phyloP scores from a whole-genome alignment of 768 basidiomycete genomes.

The Hygrocybe coccinea region DNA sequence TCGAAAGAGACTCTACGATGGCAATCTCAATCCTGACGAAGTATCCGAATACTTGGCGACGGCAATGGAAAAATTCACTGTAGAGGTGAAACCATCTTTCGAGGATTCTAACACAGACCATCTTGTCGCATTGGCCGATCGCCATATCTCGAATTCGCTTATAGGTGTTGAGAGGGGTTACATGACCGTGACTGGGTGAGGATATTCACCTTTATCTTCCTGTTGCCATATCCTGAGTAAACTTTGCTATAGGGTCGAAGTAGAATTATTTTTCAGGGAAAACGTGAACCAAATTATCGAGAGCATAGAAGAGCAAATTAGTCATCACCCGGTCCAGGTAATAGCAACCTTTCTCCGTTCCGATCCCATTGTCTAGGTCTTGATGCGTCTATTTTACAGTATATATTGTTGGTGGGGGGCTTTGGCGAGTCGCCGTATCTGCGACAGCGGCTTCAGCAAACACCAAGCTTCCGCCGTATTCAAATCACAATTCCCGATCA shows the following conservation, averaged over 20 bases:
- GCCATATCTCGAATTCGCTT: background rate
- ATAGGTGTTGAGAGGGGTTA: slow-evolving; percentile 1
- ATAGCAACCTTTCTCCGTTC: background rate
- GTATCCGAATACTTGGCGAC: too few relatives aligned
- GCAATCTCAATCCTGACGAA: too few relatives aligned
- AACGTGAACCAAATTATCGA: slow-evolving; percentile 3
- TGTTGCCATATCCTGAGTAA: background rate
- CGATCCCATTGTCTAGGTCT: background rate
- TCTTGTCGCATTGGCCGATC: background rate
- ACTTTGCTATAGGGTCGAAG: background rate
- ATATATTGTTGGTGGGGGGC: too few relatives aligned
- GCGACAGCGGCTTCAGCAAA: background rate
- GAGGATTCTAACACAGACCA: background rate
- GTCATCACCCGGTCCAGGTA: background rate
- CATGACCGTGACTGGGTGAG: slow-evolving; percentile 4
- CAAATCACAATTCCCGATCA: slow-evolving; percentile 3
- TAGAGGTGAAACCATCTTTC: too few relatives aligned
- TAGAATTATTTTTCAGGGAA: background rate
- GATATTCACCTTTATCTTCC: background rate
- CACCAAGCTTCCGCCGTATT: background rate
- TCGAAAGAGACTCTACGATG: too few relatives aligned
- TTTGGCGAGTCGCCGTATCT: too few relatives aligned
- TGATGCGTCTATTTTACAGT: background rate
- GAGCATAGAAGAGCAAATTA: background rate
- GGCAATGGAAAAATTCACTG: too few relatives aligned